Evolutionary conservation across 208 protist genomes (phyloP).

Genomic region (Herpetomonas samuelpessoai): DNA sequence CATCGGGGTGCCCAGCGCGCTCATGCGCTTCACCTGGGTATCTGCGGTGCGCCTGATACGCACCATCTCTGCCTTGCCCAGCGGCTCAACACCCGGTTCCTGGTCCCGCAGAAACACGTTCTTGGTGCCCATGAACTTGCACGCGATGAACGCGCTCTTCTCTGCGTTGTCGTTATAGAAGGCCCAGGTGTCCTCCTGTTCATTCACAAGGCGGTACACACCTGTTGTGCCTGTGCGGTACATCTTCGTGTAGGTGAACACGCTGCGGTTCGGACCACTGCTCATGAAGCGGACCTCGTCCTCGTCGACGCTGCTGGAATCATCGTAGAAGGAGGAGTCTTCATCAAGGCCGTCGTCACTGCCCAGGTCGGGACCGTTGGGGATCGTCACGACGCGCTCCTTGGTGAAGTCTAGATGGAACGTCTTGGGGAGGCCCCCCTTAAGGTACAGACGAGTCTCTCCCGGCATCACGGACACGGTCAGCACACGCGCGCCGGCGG

Average conservation of each 20-base stretch:
- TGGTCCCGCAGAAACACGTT: slow-evolving; percentile 4
- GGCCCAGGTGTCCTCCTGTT: slow-evolving; percentile 6
- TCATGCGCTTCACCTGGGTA: no score
- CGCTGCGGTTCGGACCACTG: neutral
- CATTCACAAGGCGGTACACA: slow-evolving; percentile 16
- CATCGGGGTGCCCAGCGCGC: no score
- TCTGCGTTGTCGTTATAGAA: slow-evolving; percentile 16
- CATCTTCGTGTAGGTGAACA: slow-evolving; percentile 7
- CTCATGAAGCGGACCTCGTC: slow-evolving; percentile 1
- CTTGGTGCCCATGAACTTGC: slow-evolving; percentile 8
- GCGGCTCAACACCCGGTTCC: neutral
- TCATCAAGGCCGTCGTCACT: neutral
- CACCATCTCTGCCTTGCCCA: slow-evolving; percentile 1
- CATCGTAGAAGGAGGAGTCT: neutral
- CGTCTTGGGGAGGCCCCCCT: neutral
- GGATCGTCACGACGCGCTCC: neutral
- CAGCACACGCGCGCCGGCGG: neutral
- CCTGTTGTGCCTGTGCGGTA: slow-evolving; percentile 4
- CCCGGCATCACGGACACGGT: neutral
- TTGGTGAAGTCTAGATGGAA: neutral
- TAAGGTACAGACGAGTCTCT: neutral
- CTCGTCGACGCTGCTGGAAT: neutral
- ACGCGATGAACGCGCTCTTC: slow-evolving; percentile 5
- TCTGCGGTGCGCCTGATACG: no score
- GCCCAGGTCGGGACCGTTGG: neutral